Base-by-base conservation (phyloP, 208 protist genomes). In the Wallacemonas sp. region DNA sequence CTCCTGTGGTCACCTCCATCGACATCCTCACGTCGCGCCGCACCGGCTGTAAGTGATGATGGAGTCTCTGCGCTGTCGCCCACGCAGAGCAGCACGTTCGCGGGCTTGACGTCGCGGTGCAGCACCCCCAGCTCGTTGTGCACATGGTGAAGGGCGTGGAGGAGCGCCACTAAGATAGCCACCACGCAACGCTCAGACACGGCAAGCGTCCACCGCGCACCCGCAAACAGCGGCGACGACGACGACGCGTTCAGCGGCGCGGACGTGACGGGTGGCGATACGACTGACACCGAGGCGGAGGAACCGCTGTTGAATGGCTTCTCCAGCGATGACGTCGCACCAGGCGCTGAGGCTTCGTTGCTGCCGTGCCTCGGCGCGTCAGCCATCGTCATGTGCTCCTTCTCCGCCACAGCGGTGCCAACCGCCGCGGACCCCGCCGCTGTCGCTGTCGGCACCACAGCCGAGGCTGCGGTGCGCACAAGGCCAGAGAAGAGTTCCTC, bases 71-170 rank as follows among this genome's bases (percentile, higher is more conserved):
- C 13, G 63, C 72, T 36, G 22, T n/a, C 29, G 68, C 30, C 30
- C 8, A 44, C 26, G 41, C 66, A 76, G 37, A 94, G 79, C 29
- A 96, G 75, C 74, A 94, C 80, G 71, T 96, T 96, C 34, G 38
- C 81, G n/a, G 85, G 86, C 68, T 96, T 94, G 33, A 96, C 70
- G 62, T 96, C 91, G 41, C 88, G 74, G 70, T 96, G 91, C 52
- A 89, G 61, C 37, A 96, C 68, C 53, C 85, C 80, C 58, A 73
- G 69, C 12, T 52, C 60, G 73, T 63, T 66, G 61, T 79, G 73
- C 4, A 70, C 69, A 42, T 79, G 73, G 34, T 62, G 73, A 45
- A 79, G 64, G 17, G 57, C 73, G 59, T 71, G 66, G 8, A 59
- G 22, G 33, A 74, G 38, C 6, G 73, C 73, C 44, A 74, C 68